A percentile compares a stretch with the other conserved stretches of the same genome.
phyloP scores from a whole-genome alignment of 306 rosid genomes.

The Quercus bicolor region DNA sequence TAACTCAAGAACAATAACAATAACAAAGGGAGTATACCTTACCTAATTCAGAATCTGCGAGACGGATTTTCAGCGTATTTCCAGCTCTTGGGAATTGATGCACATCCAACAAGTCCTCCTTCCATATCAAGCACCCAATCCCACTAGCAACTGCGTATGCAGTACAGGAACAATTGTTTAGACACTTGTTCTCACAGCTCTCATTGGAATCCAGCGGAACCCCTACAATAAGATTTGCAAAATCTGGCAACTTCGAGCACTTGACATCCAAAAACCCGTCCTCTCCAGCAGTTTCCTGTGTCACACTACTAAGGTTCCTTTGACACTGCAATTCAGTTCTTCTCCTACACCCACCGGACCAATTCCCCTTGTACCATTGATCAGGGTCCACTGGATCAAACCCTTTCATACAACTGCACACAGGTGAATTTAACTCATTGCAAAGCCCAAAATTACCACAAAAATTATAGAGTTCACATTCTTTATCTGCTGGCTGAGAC shows the following conservation, averaged over 20 bases:
- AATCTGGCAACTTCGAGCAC: conserved; percentile 68
- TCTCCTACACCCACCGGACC: conserved; percentile 69
- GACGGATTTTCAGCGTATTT: conserved; percentile 41
- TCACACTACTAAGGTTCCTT: conserved; percentile 19
- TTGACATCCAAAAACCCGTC: conserved; percentile 47
- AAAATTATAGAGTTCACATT: conserved; percentile 60
- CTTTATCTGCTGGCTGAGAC: conserved; percentile 31
- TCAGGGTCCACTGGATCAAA: conserved; percentile 33
- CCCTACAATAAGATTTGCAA: conserved; percentile 20
- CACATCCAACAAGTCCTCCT: conserved; percentile 42
- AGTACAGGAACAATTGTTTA: conserved; percentile 39
- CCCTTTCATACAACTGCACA: conserved; percentile 59
- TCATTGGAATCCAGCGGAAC: neutral
- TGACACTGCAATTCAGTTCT: conserved; percentile 36
- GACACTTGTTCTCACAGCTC: conserved; percentile 42
- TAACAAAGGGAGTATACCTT: conserved; percentile 5
- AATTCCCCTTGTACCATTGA: conserved; percentile 36
- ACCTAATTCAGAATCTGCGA: conserved; percentile 42
- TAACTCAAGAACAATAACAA: neutral
- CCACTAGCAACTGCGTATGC: conserved; percentile 56
- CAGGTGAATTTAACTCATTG: conserved; percentile 15
- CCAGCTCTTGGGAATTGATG: conserved; percentile 42
- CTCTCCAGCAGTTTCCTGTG: conserved; percentile 22
- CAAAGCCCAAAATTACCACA: conserved; percentile 72
- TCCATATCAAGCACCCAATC: conserved; percentile 78